Conservation (phyloP, 768 basidiomycete genomes). For the Boletus rubroflammeus region DNA sequence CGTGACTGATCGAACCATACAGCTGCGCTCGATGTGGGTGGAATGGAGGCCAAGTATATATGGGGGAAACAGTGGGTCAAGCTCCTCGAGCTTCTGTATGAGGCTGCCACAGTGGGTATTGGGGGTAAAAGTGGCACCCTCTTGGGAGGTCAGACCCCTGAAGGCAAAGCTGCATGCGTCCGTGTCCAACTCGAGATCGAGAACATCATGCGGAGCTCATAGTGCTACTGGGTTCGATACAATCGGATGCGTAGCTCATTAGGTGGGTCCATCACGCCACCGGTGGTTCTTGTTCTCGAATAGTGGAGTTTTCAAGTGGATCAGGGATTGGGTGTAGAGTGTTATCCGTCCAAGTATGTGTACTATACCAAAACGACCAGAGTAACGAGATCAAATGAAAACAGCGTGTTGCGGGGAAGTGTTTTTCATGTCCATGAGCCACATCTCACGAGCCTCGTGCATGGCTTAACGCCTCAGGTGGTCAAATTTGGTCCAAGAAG, state of each 20-base stretch:
- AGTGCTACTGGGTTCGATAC: conserved; percentile 10
- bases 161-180: conserved; percentile 60
- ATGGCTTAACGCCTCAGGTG: conserved; percentile 9
- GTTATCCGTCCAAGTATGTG: conserved; percentile 13
- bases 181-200: conserved; percentile 66
- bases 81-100: conserved; percentile 61
- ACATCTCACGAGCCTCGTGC: conserved; percentile 21
- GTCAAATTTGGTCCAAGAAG: conserved; percentile 4
- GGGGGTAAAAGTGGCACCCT: conserved; percentile 32
- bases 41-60: conserved; percentile 51
- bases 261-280: conserved; percentile 14
- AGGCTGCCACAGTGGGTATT: conserved; percentile 56
- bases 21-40: conserved; percentile 74
- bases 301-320: not conserved
- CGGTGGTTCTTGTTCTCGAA: conserved; percentile 7
- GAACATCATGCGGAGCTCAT: conserved; percentile 43
- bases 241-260: not conserved
- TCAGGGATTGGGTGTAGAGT: conserved; percentile 10
- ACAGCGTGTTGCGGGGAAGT: conserved; percentile 28
- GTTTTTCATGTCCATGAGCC: conserved; percentile 1
- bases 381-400: conserved; percentile 23
- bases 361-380: conserved; percentile 3
- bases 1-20: conserved; percentile 12
- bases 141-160: conserved; percentile 59
- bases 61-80: conserved; percentile 85